Evolutionary conservation across 805 yeast species (phyloP), one percentile per base, ranked within the genome.

Genomic region (Komagataella pseudopastoris): DNA sequence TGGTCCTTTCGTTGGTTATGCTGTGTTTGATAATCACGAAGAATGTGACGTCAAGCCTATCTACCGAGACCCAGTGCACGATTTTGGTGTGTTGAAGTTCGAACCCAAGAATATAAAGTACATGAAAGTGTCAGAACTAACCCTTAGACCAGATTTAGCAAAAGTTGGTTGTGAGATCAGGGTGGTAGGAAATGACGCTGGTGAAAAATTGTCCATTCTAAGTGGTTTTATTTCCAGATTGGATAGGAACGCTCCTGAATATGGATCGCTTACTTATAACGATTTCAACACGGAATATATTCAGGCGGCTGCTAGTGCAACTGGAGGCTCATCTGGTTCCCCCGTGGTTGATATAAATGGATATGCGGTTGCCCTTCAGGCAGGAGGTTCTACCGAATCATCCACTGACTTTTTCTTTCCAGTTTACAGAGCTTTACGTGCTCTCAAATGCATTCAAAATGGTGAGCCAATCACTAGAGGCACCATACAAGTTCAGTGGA

Each of bases 161-260:
- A 76, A 78, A 59, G 90, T 90, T n/a, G 97, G 97, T 44, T 79
- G 88, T 45, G 97, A 90, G 63, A 89, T 90, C 60, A 77, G 96
- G 60, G 96, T 90, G 24, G 90, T 90, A 44, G 97, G 97, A 72
- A 90, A 90, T 66, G 97, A 90, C 70, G 95, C 96, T 12, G 97
- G 96, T 62, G 97, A 90, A 64, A 89, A 90, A 66, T 71, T 90
- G 48, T 83, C 95, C 49, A 90, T 90, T 59, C 71, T 89, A 58
- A 78, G 96, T 1, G 97, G 97, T 39, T 88, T 89, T 65, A 85
- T 84, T 44, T 77, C 83, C 17, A 78, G 96, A 63, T 68, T 88
- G 53, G 96, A 89, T 68, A 80, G 97, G 72, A 89, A 89, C 63
- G 95, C 96, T 5, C 97, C 97, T 2, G 95, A 87, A 56, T 90